Evolutionary conservation across 805 yeast genomes (phyloP).

Genomic region (Saccharomycopsis schoenii): DNA sequence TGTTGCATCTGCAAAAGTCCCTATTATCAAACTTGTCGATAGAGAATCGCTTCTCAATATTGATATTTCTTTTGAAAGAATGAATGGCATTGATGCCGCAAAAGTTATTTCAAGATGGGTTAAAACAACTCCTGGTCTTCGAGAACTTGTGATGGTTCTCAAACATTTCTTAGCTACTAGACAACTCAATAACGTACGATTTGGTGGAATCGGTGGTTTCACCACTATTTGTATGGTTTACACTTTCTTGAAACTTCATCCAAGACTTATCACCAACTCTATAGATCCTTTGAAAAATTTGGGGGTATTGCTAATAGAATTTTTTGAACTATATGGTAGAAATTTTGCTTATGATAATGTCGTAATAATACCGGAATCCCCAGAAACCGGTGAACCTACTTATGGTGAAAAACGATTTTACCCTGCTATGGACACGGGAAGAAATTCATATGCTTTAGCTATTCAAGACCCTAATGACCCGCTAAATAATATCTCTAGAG

Average conservation of each 20-base stretch:
- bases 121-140: conserved; percentile 58
- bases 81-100: conserved; percentile 78
- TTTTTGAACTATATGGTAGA: conserved; percentile 85
- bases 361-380: conserved; percentile 49
- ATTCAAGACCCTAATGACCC: conserved; percentile 87
- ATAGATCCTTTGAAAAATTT: conserved; percentile 64
- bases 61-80: conserved; percentile 83
- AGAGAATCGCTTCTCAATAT: conserved; percentile 59
- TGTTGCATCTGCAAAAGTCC: conserved; percentile 84
- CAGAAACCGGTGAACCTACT: conserved; percentile 41
- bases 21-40: conserved; percentile 86
- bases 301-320: conserved; percentile 81
- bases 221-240: conserved; percentile 82
- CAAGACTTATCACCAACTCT: conserved; percentile 56
- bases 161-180: conserved; percentile 80
- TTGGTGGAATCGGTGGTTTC: conserved; percentile 93
- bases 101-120: conserved; percentile 69
- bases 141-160: conserved; percentile 72
- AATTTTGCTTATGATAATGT: conserved; percentile 78
- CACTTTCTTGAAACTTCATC: conserved; percentile 72
- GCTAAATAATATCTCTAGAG: conserved; percentile 74
- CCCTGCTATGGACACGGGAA: conserved; percentile 39
- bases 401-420: conserved; percentile 52
- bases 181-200: conserved; percentile 73
- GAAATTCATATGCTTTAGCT: conserved; percentile 53